These are phyloP conservation scores for Verbena officinalis DNA, from an alignment of 257 asterid species.

Conservation along the genomic window DNA sequence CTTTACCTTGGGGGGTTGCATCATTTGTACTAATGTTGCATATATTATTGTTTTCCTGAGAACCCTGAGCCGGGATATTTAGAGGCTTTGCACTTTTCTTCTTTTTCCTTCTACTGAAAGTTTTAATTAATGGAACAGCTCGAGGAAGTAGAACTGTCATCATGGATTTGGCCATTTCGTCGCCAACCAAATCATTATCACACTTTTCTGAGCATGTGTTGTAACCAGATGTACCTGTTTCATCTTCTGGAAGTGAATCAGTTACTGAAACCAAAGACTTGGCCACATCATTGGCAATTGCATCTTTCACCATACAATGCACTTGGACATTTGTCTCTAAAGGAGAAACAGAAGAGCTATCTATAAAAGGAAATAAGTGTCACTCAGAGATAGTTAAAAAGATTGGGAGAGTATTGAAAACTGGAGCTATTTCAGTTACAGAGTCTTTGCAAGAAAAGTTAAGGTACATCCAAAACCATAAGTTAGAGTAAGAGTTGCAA, in stretches of 20 bases:
- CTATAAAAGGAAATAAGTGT: constrained; percentile 39
- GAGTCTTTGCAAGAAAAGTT: constrained; percentile 10
- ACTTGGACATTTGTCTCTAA: constrained; percentile 32
- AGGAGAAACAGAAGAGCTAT: constrained; percentile 37
- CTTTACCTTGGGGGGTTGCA: constrained; percentile 56
- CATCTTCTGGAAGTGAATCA: constrained; percentile 67
- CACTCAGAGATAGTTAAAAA: constrained; percentile 13
- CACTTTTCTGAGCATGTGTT: constrained; percentile 48
- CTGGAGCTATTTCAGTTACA: constrained; percentile 13
- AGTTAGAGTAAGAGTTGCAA: constrained; percentile 26
- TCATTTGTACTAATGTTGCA: constrained; percentile 27
- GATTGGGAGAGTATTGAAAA: constrained; percentile 1
- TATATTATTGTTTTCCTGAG: constrained; percentile 41
- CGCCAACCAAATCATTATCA: constrained; percentile 59
- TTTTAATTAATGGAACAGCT: constrained; percentile 82
- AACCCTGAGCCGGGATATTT: constrained; percentile 28
- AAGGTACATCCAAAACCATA: background rate
- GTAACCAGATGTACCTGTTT: constrained; percentile 36
- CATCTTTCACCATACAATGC: constrained; percentile 37
- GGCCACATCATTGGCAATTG: constrained; percentile 32
- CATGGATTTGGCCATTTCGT: constrained; percentile 72
- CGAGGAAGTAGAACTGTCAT: constrained; percentile 79
- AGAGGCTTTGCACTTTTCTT: constrained; percentile 46
- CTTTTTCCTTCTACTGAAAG: constrained; percentile 74
- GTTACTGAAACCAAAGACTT: constrained; percentile 42